Conservation (phyloP, 805 yeast genomes). For the Metschnikowia lunata region DNA sequence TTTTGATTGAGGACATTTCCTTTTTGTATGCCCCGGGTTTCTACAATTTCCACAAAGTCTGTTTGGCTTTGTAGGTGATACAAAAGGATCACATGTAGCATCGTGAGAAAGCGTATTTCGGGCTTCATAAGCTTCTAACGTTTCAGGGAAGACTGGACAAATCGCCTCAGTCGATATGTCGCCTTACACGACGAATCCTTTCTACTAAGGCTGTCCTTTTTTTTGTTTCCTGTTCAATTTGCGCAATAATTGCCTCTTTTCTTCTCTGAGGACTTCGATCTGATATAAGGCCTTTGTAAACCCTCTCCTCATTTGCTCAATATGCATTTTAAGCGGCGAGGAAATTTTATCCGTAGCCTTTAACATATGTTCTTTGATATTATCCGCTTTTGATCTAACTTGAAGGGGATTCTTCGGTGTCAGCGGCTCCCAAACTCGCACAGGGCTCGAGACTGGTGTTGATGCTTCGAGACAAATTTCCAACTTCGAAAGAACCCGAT, state of each 20-base stretch:
- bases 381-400: too few relatives aligned
- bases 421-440: too few relatives aligned
- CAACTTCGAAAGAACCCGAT: too few relatives aligned
- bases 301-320: neutral
- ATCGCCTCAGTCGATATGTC: too few relatives aligned
- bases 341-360: too few relatives aligned
- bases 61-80: neutral
- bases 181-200: neutral
- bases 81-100: neutral
- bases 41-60: neutral
- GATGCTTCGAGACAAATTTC: too few relatives aligned
- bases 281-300: neutral
- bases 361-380: too few relatives aligned
- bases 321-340: neutral
- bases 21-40: neutral
- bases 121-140: neutral
- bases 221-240: neutral
- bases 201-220: neutral
- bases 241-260: neutral
- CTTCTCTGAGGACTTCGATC: neutral
- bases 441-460: too few relatives aligned
- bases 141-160: neutral
- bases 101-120: neutral
- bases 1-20: too few relatives aligned
- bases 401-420: too few relatives aligned